Conservation (phyloP, 139 green algal species). For the Chlamydomonas sp. region DNA sequence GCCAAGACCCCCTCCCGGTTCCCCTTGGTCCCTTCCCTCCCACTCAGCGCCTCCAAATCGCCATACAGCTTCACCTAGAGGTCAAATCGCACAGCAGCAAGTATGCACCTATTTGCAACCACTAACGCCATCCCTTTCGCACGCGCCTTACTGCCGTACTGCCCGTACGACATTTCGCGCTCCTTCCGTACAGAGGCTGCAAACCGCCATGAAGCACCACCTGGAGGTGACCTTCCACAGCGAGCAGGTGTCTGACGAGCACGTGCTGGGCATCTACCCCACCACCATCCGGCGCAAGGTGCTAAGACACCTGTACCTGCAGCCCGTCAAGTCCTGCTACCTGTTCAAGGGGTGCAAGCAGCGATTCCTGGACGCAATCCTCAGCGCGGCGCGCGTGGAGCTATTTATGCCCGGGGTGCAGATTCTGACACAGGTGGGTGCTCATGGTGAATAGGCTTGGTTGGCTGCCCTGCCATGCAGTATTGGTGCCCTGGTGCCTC, state of each 20-base stretch:
- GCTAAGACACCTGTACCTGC: slow-evolving; percentile 46
- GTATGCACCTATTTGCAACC: no score
- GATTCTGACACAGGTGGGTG: not conserved
- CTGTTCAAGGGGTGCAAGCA: slow-evolving; percentile 66
- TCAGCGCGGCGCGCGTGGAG: slow-evolving; percentile 63
- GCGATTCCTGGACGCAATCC: slow-evolving; percentile 71
- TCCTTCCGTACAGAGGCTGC: slow-evolving; percentile 6
- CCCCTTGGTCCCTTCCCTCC: no score
- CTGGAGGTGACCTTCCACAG: slow-evolving; percentile 74
- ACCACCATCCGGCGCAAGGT: slow-evolving; percentile 56
- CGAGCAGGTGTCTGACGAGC: slow-evolving; percentile 62
- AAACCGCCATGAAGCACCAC: slow-evolving; percentile 66
- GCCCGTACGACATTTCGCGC: not conserved
- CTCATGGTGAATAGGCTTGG: no score
- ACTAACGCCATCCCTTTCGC: not conserved
- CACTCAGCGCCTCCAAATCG: no score
- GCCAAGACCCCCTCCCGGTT: no score
- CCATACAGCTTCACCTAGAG: no score
- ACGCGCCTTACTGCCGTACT: not conserved
- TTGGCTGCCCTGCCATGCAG: no score
- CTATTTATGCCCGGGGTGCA: slow-evolving; percentile 66
- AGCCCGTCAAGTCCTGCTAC: slow-evolving; percentile 56
- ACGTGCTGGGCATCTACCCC: slow-evolving; percentile 62
- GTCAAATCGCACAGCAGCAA: no score
- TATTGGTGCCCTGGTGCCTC: no score